Conservation (phyloP, 2,329 filamentous ascomycete species). For the Ceratocystis variospora region DNA sequence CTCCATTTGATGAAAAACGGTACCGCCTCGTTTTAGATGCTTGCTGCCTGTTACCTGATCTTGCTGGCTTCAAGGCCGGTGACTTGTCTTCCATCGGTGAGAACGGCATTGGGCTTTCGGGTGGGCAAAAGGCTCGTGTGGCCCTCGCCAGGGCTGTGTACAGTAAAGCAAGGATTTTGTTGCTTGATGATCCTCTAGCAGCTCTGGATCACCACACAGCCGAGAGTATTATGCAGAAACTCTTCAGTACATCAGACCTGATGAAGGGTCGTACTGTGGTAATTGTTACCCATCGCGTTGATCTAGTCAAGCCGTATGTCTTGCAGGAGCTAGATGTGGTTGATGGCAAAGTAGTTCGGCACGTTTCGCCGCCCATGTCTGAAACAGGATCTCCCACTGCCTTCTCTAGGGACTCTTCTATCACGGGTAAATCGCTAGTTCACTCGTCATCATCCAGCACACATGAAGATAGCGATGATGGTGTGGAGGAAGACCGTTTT, state of each 20-base stretch:
- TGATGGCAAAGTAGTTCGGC: slow-evolving; percentile 31
- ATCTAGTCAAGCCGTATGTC: slow-evolving; percentile 60
- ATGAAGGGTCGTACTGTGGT: slow-evolving; percentile 53
- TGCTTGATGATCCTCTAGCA: slow-evolving; percentile 51
- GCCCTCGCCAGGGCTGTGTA: slow-evolving; percentile 51
- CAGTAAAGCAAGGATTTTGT: slow-evolving; percentile 40
- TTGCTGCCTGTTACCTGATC: slow-evolving; percentile 43
- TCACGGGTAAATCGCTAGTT: neutral
- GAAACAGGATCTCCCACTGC: neutral
- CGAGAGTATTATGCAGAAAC: slow-evolving; percentile 46
- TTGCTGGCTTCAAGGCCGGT: slow-evolving; percentile 41
- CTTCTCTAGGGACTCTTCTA: neutral
- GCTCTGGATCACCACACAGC: slow-evolving; percentile 50
- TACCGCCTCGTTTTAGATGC: slow-evolving; percentile 49
- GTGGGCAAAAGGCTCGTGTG: slow-evolving; percentile 49
- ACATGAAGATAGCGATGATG: neutral
- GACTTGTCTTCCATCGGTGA: slow-evolving; percentile 48
- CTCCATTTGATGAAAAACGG: slow-evolving; percentile 37
- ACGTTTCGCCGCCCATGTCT: neutral
- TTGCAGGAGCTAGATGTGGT: slow-evolving; percentile 58
- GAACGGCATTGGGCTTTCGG: slow-evolving; percentile 48
- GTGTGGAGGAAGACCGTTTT: slow-evolving; percentile 3
- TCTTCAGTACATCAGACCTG: slow-evolving; percentile 41
- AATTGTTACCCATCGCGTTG: slow-evolving; percentile 69
- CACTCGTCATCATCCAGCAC: slow-evolving; percentile 11